Percentiles rank a stretch among this genome's conserved stretches.
phyloP scores from a whole-genome alignment of 2,329 filamentous ascomycete genomes.

The Aspergillus fischeri region DNA sequence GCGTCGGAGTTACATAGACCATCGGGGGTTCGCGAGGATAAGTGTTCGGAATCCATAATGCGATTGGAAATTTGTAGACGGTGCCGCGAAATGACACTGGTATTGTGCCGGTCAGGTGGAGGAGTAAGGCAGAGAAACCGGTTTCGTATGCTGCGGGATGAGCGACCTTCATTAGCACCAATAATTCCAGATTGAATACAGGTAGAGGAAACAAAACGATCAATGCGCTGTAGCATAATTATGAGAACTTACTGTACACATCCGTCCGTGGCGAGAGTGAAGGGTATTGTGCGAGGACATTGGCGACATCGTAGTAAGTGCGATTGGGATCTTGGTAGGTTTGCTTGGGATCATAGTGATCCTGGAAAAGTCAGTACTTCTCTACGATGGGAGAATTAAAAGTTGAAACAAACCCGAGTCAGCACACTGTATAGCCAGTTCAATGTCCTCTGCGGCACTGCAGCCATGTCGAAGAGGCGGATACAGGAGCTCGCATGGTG shows the following conservation, averaged over 20 bases:
- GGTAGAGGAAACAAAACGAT: slow-evolving; percentile 4
- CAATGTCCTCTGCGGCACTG: slow-evolving; percentile 82
- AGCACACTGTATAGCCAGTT: slow-evolving; percentile 95
- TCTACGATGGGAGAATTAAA: slow-evolving; percentile 2
- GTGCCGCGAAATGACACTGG: slow-evolving; percentile 88
- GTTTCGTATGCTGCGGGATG: slow-evolving; percentile 70
- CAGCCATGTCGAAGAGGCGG: slow-evolving; percentile 44
- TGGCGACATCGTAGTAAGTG: slow-evolving; percentile 86
- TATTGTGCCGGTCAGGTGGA: slow-evolving; percentile 81
- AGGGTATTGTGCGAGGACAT: slow-evolving; percentile 72
- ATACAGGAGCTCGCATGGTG: slow-evolving; percentile 12
- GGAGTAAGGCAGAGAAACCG: slow-evolving; percentile 77
- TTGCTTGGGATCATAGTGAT: slow-evolving; percentile 50
- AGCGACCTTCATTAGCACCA: slow-evolving; percentile 17
- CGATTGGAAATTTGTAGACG: slow-evolving; percentile 85
- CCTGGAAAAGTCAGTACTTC: slow-evolving; percentile 20
- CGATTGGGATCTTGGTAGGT: slow-evolving; percentile 92
- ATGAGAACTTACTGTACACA: slow-evolving; percentile 72
- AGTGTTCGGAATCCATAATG: slow-evolving; percentile 86
- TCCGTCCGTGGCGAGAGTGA: slow-evolving; percentile 83
- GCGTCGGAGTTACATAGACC: slow-evolving; percentile 81
- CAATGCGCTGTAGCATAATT: not conserved
- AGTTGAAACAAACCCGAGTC: slow-evolving; percentile 56
- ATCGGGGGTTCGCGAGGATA: slow-evolving; percentile 85
- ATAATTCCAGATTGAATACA: slow-evolving; percentile 1